Evolutionary conservation across 371 early-diverging fungal genomes (phyloP), one percentile per base, ranked within the genome.

Genomic region (Mucor circinelloides): DNA sequence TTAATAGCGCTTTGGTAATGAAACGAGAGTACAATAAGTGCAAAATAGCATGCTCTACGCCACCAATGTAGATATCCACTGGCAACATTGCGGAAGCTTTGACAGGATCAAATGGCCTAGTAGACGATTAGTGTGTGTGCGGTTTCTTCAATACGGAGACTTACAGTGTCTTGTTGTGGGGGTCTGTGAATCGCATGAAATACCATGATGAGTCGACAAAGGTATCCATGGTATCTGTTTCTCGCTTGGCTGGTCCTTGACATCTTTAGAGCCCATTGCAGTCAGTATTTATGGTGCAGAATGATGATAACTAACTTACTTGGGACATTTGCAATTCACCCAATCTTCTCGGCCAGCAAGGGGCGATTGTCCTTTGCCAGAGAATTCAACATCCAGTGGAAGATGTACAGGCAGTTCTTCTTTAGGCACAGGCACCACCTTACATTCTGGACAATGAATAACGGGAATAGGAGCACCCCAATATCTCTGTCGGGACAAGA

Each of bases 401-500:
- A 97, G 79, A 17, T 69, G 66, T 1, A 95, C 93, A 0, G 97
- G 97, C 3, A 97, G 78, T 9, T 96, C 88, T n/a, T 82, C 64
- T 50, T 88, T 85, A 0, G 96, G 94, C 0, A 97, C 94, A 17
- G 95, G 96, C 0, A 97, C 94, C 3, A 87, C 65, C 78, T 95
- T 89, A 75, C 98, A 97, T 19, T 72, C 70, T 0, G 77, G 67
- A 71, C 98, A 97, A 67, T 97, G 96, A 30, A 97, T 84, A 23
- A 99, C 87, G 3, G 99, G 99, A 42, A 99, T 95, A 15, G 99
- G 99, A 1, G 99, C 97, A 10, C 99, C 99, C 99, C 99, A 99
- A 72, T 95, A 97, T 31, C 99, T 88, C 79, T 99, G 99, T 54
- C 99, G 88, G 1, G 98, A 98, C 12, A 99, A 77, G 0, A 99